Percentiles rank a stretch among this genome's conserved stretches.
phyloP scores from a whole-genome alignment of 2,329 filamentous ascomycete species.

The Apiospora aurea region DNA sequence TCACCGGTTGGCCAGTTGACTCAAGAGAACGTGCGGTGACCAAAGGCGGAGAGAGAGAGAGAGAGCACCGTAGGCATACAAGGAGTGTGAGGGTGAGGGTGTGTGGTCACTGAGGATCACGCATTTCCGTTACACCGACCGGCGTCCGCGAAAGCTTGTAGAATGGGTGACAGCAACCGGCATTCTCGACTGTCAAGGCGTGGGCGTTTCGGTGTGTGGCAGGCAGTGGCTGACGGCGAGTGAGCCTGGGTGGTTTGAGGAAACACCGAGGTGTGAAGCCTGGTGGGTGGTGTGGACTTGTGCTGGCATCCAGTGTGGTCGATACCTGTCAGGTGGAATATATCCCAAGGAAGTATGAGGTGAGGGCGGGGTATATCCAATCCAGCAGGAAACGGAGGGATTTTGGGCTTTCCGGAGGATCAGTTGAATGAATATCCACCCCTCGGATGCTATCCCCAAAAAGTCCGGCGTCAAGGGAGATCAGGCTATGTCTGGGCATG shows the following conservation, averaged over 20 bases:
- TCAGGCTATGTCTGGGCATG: slow-evolving; percentile 4
- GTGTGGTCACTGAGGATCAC: background rate
- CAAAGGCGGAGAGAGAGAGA: background rate
- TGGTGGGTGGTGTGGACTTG: background rate
- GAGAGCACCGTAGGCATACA: background rate
- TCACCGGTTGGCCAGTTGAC: background rate
- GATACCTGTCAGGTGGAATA: background rate
- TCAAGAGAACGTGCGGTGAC: background rate
- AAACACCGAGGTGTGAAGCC: background rate
- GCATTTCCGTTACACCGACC: slow-evolving; percentile 10
- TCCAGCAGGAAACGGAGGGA: background rate
- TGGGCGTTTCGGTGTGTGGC: slow-evolving; percentile 11
- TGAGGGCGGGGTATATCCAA: background rate
- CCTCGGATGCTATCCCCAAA: background rate
- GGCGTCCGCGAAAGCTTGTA: background rate
- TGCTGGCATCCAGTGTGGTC: background rate
- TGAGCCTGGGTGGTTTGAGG: background rate
- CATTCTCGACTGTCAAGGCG: background rate
- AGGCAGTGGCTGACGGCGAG: background rate
- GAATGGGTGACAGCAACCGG: background rate
- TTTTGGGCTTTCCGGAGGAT: background rate
- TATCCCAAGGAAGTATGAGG: background rate
- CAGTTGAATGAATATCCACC: background rate
- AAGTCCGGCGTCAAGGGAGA: background rate
- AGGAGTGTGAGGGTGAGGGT: background rate